Conservation (phyloP, 225 moss, liverwort and hornwort genomes). For the Takakia lepidozioides region DNA sequence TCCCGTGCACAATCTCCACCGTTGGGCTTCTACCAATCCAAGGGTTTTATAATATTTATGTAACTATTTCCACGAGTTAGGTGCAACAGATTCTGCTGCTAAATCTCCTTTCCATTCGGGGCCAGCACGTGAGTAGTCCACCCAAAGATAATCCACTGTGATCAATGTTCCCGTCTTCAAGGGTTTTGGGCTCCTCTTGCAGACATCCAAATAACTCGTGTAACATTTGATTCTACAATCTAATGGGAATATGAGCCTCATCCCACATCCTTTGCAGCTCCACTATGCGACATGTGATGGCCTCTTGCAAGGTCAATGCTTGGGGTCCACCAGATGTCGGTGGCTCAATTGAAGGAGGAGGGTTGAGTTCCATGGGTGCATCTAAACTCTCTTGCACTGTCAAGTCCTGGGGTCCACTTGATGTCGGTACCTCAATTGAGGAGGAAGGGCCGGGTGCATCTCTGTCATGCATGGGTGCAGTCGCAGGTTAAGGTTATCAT, state of each 20-base stretch:
- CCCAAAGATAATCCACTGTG: background rate
- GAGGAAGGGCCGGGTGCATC: too few species aligned
- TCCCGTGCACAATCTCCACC: too few species aligned
- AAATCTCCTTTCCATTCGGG: too few species aligned
- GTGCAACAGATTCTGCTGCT: too few species aligned
- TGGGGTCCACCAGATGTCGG: background rate
- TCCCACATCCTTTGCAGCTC: background rate
- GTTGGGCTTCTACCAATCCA: too few species aligned
- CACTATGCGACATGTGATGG: background rate
- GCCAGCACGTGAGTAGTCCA: background rate
- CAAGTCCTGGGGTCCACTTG: background rate
- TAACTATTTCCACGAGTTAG: too few species aligned
- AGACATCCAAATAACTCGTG: background rate
- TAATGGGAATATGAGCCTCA: conserved; percentile 1
- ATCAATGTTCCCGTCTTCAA: too few species aligned
- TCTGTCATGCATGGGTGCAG: too few species aligned
- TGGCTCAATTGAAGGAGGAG: too few species aligned
- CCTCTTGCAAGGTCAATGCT: background rate
- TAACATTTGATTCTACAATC: background rate
- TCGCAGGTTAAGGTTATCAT: background rate
- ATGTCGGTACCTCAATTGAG: background rate
- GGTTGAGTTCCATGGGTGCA: too few species aligned
- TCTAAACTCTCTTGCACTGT: too few species aligned
- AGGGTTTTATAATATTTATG: too few species aligned
- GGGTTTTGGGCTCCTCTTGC: background rate